Evolutionary conservation across 176 grass and related monocot species (phyloP), one percentile per base, ranked within the genome.

Genomic region (Poa annua): DNA sequence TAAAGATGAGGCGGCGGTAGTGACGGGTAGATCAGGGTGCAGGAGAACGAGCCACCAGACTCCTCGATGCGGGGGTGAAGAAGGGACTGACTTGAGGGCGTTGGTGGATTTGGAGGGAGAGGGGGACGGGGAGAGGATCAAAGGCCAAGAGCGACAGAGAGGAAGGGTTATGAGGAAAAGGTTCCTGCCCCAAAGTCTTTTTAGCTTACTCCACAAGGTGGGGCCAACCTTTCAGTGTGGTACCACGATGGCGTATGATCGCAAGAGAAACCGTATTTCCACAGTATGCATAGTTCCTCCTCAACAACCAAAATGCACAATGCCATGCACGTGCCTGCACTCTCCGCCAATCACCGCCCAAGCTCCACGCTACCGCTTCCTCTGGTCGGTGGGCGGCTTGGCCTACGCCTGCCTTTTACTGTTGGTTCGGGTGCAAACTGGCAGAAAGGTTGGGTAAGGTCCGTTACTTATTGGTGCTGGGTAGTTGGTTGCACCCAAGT

Each of bases 41-140:
- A 98, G 85, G 76, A 93, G 48, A 80, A 98, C 77, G 60, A 98
- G 56, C 96, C 96, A 19, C 89, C 85, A 42, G 87, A 85, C 89
- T 95, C 96, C 85, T 98, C 92, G 84, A 97, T 97, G 60, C 86
- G 91, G 92, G 92, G 95, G 79, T 97, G 95, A 94, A 79, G 93
- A 97, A 74, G 87, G 78, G 20, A 93, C 84, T 9, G 86, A 82
- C 66, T 88, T 83, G 45, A 47, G 45, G 0, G 45, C 45, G 3
- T 47, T 47, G 10, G 45, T 47, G 39, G 1, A 41, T 6, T 5
- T 7, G 39, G 39, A 41, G 39, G 39, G 39, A 41, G 7, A 41
- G 39, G 7, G 6, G 7, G 5, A 41, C 6, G 39, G 39, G 39
- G 39, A 47, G 11, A 47, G 45, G 45, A 47, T 47, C 45, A 13